These are phyloP conservation scores for Xylaria grammica DNA, from an alignment of 495 filamentous ascomycete species.

Conservation along the genomic window DNA sequence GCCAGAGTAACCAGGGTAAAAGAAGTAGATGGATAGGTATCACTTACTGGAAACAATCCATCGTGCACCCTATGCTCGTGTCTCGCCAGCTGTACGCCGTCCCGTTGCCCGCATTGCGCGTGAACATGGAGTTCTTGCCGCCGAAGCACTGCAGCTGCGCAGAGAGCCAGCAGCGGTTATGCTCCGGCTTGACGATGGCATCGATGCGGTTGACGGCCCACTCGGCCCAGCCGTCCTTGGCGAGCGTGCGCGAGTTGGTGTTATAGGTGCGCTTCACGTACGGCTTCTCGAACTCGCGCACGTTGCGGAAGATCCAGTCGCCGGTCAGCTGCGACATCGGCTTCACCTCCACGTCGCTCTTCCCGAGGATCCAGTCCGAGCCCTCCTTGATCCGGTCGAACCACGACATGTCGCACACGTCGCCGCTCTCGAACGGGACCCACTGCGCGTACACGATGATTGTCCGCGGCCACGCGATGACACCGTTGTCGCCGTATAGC, in stretches of 20 bases:
- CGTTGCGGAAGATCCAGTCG: slow-evolving; percentile 46
- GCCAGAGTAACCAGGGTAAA: not conserved
- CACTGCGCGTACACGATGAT: slow-evolving; percentile 51
- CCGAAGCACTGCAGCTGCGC: slow-evolving; percentile 46
- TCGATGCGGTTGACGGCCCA: slow-evolving; percentile 43
- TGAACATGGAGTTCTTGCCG: slow-evolving; percentile 45
- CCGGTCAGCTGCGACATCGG: slow-evolving; percentile 44
- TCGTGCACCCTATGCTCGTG: slow-evolving; percentile 35
- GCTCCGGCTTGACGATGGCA: slow-evolving; percentile 33
- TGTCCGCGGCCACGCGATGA: slow-evolving; percentile 37
- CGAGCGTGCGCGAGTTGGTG: slow-evolving; percentile 42
- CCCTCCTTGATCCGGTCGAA: slow-evolving; percentile 43
- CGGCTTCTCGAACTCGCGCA: slow-evolving; percentile 45
- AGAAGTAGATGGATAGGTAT: not conserved
- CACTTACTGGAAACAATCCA: slow-evolving; percentile 45
- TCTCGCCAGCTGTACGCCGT: slow-evolving; percentile 50
- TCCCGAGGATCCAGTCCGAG: slow-evolving; percentile 29
- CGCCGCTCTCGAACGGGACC: slow-evolving; percentile 41
- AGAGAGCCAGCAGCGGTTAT: slow-evolving; percentile 42
- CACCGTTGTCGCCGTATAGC: slow-evolving; percentile 37
- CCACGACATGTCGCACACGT: slow-evolving; percentile 42
- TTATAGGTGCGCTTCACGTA: slow-evolving; percentile 47
- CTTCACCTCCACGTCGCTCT: slow-evolving; percentile 34
- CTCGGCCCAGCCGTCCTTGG: slow-evolving; percentile 39
- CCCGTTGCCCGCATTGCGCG: slow-evolving; percentile 43